Percentiles rank a stretch among this genome's conserved stretches.
phyloP scores from a whole-genome alignment of 495 filamentous ascomycete species.

The Neurospora sp. region DNA sequence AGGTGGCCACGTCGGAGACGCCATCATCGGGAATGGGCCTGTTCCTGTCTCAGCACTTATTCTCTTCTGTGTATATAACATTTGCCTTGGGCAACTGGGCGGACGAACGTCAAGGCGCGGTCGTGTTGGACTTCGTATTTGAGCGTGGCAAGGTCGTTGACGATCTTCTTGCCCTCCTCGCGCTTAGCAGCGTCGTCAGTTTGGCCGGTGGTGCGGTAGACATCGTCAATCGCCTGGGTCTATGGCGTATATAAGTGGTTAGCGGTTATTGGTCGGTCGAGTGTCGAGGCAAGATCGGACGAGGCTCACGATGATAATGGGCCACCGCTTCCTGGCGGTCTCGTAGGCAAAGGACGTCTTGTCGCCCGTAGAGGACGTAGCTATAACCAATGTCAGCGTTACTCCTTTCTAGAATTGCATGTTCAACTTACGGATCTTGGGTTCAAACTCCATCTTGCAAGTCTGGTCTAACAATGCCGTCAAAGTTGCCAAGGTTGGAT shows the following conservation, averaged over 20 bases:
- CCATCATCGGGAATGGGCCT: slow-evolving; percentile 81
- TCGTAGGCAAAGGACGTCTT: slow-evolving; percentile 75
- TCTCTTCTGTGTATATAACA: neutral
- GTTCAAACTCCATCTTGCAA: slow-evolving; percentile 30
- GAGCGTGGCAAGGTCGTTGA: slow-evolving; percentile 66
- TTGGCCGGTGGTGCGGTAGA: slow-evolving; percentile 62
- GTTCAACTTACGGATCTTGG: slow-evolving; percentile 7
- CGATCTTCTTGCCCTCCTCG: slow-evolving; percentile 76
- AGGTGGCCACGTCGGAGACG: slow-evolving; percentile 60
- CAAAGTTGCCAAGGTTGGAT: neutral
- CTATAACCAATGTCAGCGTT: slow-evolving; percentile 29
- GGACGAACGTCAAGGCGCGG: slow-evolving; percentile 61
- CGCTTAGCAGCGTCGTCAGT: slow-evolving; percentile 51
- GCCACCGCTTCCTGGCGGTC: slow-evolving; percentile 81
- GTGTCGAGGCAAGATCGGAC: neutral
- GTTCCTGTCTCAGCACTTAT: slow-evolving; percentile 5
- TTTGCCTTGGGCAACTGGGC: neutral
- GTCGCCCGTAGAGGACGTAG: slow-evolving; percentile 69
- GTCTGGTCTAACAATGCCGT: neutral
- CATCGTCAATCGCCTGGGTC: slow-evolving; percentile 92
- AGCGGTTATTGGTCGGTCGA: neutral
- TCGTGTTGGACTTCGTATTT: slow-evolving; percentile 97
- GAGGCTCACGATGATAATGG: slow-evolving; percentile 71
- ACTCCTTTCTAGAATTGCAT: neutral
- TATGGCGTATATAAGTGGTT: slow-evolving; percentile 23